Percentiles rank a stretch among this genome's conserved stretches.
Evolutionary conservation across 257 asterid genomes (phyloP).

Genomic region (Voacanga thouarsii): DNA sequence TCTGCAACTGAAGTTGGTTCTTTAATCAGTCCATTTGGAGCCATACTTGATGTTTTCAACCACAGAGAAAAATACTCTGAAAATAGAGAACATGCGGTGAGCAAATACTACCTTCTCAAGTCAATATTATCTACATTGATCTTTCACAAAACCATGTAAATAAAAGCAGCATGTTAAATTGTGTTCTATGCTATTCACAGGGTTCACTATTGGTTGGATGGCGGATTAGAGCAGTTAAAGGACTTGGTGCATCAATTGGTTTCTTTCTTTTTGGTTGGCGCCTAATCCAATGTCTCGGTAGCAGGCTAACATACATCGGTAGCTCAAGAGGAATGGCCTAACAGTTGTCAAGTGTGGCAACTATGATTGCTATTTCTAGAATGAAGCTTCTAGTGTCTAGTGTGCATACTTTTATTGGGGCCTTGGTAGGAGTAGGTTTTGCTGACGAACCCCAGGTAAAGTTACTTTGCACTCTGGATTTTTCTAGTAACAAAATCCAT

Average conservation of each 20-base stretch:
- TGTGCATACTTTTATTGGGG: slow-evolving; percentile 2
- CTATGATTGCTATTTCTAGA: not conserved
- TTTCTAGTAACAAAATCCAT: not conserved
- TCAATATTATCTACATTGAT: not conserved
- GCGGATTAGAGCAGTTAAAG: slow-evolving; percentile 14
- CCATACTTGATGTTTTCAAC: slow-evolving; percentile 13
- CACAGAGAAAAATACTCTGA: slow-evolving; percentile 2
- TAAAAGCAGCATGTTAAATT: not conserved
- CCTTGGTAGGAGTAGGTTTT: slow-evolving; percentile 2
- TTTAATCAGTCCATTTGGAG: not conserved
- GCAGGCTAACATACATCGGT: slow-evolving; percentile 3
- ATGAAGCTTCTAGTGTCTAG: slow-evolving; percentile 7
- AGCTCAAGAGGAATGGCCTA: slow-evolving; percentile 10
- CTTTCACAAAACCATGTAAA: not conserved
- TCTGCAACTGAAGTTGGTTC: not conserved
- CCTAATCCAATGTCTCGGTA: not conserved
- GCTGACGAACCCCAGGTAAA: slow-evolving; percentile 7
- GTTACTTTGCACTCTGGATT: not conserved
- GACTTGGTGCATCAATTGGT: slow-evolving; percentile 4
- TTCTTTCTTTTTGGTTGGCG: not conserved
- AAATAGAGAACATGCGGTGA: not conserved
- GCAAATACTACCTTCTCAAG: not conserved
- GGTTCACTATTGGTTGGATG: not conserved
- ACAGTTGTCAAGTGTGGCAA: not conserved
- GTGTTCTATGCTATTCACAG: not conserved